Conservation (phyloP, 1,139 yeast genomes). For the Taphrina communis region DNA sequence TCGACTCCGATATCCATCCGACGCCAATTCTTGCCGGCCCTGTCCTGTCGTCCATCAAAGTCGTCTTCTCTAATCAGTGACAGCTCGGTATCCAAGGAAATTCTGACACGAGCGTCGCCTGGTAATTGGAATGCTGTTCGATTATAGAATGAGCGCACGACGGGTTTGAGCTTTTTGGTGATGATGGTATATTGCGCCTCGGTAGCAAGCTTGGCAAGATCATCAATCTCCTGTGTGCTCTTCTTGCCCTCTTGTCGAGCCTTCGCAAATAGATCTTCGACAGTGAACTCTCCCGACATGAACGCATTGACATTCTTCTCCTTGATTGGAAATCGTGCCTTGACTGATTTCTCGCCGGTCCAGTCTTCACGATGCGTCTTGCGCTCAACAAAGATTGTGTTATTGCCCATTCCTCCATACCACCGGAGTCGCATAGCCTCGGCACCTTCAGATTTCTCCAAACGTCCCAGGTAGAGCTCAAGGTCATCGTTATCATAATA, state of each 20-base stretch:
- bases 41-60: slow-evolving; percentile 80
- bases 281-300: slow-evolving; percentile 81
- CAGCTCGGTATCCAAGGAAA: slow-evolving; percentile 92
- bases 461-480: slow-evolving; percentile 91
- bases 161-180: slow-evolving; percentile 86
- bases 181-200: slow-evolving; percentile 90
- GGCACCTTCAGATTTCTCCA: slow-evolving; percentile 97
- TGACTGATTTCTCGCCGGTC: slow-evolving; percentile 98
- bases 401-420: slow-evolving; percentile 97
- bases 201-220: slow-evolving; percentile 85
- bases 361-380: slow-evolving; percentile 98
- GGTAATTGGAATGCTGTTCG: slow-evolving; percentile 99
- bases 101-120: slow-evolving; percentile 98
- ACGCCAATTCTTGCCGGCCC: slow-evolving; percentile 95
- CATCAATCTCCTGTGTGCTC: slow-evolving; percentile 82
- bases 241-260: slow-evolving; percentile 92
- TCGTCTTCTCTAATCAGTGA: slow-evolving; percentile 96
- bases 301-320: slow-evolving; percentile 88
- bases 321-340: slow-evolving; percentile 90
- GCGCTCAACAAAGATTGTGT: slow-evolving; percentile 91
- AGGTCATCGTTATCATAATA: slow-evolving; percentile 87
- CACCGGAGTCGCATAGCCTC: slow-evolving; percentile 97
- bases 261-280: slow-evolving; percentile 86
- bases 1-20: slow-evolving; percentile 98
- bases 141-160: slow-evolving; percentile 91